phyloP scores from a whole-genome alignment of 805 yeast species.

The Saturnispora silvae region DNA sequence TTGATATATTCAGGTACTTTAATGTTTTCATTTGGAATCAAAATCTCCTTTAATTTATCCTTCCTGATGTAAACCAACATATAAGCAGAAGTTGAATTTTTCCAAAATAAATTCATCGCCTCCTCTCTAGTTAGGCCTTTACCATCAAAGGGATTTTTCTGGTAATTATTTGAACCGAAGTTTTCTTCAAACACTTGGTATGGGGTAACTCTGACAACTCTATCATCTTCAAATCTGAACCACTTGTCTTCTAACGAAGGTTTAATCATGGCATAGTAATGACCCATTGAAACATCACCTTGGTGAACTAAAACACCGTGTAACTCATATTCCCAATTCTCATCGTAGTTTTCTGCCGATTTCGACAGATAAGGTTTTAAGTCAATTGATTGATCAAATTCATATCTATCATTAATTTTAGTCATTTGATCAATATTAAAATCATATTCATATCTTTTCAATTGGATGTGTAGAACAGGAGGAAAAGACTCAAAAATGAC shows the following conservation, averaged over 20 bases:
- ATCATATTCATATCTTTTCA: constrained; percentile 91
- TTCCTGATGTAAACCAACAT: constrained; percentile 90
- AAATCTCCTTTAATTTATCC: constrained; percentile 41
- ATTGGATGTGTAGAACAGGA: constrained; percentile 83
- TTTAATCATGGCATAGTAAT: constrained; percentile 87
- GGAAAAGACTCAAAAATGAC: constrained; percentile 88
- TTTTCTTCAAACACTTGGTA: constrained; percentile 86
- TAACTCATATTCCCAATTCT: constrained; percentile 67
- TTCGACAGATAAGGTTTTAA: constrained; percentile 68
- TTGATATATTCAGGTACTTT: constrained; percentile 64
- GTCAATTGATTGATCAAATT: constrained; percentile 77
- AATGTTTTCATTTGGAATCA: constrained; percentile 44
- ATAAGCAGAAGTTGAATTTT: constrained; percentile 89
- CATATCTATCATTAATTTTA: constrained; percentile 86
- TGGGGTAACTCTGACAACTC: constrained; percentile 78
- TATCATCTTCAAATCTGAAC: constrained; percentile 87
- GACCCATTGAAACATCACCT: constrained; percentile 94
- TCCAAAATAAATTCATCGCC: constrained; percentile 51
- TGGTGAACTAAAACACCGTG: constrained; percentile 95
- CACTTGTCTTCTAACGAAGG: constrained; percentile 64
- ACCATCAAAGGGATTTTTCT: constrained; percentile 38
- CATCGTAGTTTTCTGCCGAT: constrained; percentile 32
- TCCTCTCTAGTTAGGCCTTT: constrained; percentile 45
- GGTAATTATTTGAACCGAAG: constrained; percentile 71
- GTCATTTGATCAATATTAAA: constrained; percentile 79